Base-by-base conservation (phyloP, 768 basidiomycete genomes). In the Fistulinella prunicolor region DNA sequence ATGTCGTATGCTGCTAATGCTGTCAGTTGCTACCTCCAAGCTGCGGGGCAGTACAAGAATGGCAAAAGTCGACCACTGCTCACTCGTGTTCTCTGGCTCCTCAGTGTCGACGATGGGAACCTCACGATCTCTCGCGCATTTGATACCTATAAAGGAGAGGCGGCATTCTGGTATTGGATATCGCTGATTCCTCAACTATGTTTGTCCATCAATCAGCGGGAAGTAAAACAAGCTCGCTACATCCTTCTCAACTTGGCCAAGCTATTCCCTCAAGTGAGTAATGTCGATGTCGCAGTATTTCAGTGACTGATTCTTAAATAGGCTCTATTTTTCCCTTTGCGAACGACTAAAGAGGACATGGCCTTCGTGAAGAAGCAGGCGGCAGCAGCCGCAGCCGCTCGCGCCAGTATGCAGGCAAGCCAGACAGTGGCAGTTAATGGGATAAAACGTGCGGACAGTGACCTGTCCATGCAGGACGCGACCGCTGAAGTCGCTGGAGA, bases 111-210 rank as follows among this genome's bases (percentile, higher is more conserved):
- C 62, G 95, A 99, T 51, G 73, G 67, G 14, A 69, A 73, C 20
- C 76, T 83, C 50, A 81, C 81, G 2, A 83, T 89, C 46, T 85
- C 86, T 20, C 78, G 84, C 37, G 85, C 88, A 0, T 96, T 96
- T 58, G 94, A 97, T 62, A 86, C 84, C 20, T 96, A 96, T 70
- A 95, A 94, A 64, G 95, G 95, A 50, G 95, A 98, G 61, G 83
- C 90, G 3, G 93, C 93, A 12, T 89, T 88, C 55, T 99, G 96
- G 96, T 97, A 92, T 67, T 99, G 96, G 96, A 94, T 99, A 57
- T 89, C 95, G 1, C 73, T 97, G 47, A 93, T 96, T 38, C 96
- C 96, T 4, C 95, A 99, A 61, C 78, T 99, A 9, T 85, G 93
- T 54, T 66, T 88, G 45, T 94, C 95, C 1, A 76, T 99, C 34